Base-by-base conservation (phyloP, 2,329 filamentous ascomycete species). In the Thyridium curvatum region DNA sequence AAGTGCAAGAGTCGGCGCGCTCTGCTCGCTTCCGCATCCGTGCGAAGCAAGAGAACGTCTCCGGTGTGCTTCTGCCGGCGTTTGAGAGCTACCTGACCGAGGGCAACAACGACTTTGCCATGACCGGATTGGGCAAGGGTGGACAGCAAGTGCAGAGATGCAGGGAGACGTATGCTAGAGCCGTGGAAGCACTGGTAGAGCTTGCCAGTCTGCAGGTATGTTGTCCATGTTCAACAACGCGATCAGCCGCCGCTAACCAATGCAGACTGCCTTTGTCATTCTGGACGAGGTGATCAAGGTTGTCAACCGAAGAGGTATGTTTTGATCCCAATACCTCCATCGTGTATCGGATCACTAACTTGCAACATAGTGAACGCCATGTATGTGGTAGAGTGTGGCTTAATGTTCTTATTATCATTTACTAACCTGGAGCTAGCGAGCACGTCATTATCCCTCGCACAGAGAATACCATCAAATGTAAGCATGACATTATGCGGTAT, bases 281-380 rank as follows among this genome's bases (percentile, higher is more conserved):
- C 65, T 98, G 44, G 93, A 98, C 60, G 93, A 98, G 65, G 93
- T 98, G 41, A 98, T 98, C 69, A 98, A 98, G 70, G 89, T 97
- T 18, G 93, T 98, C 40, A 98, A 98, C 62, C 80, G 93, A 56
- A 84, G 93, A 86, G 84, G 84, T 86, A 64, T 59, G 71, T 58
- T 35, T 4, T 12, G 18, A 13, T 28, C 35, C 10, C 3, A 15
- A 31, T 18, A 16, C n/a, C 32, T 31, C 2, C 18, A 18, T 16
- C 18, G 14, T 9, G 28, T 9, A 12, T 4, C 35, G 46, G 54
- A 58, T 65, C 50, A 64, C 47, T 5, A 46, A 13, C 9, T 39
- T 46, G 34, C 42, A 10, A 6, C 10, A 10, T 26, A 86, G 91
- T 97, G 14, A 96, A 96, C 58, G 91, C 91, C 41, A 96, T 97